Conservation (phyloP, 2,329 filamentous ascomycete species). For the Saccharata proteae region DNA sequence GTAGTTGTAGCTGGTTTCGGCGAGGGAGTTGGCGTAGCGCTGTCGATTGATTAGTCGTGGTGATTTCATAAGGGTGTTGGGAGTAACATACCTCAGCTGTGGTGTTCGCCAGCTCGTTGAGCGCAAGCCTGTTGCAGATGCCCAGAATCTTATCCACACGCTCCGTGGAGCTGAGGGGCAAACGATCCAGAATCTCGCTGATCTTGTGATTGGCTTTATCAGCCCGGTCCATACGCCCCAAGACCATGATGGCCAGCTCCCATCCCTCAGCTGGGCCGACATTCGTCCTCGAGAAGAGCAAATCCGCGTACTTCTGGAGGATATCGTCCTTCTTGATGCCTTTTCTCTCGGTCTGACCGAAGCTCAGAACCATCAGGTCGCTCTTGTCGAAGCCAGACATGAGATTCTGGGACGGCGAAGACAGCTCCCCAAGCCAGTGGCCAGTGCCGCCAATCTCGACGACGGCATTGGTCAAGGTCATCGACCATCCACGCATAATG, state of each 20-base stretch:
- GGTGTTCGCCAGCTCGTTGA: constrained; percentile 65
- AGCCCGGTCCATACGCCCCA: constrained; percentile 68
- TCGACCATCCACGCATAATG: constrained; percentile 67
- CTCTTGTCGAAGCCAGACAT: constrained; percentile 65
- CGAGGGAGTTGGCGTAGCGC: constrained; percentile 73
- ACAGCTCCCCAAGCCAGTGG: constrained; percentile 59
- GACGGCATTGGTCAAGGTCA: constrained; percentile 64
- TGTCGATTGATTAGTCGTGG: constrained; percentile 24
- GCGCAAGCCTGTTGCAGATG: constrained; percentile 64
- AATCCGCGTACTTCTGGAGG: constrained; percentile 61
- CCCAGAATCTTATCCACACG: constrained; percentile 74
- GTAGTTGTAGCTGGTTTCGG: constrained; percentile 61
- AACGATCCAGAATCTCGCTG: constrained; percentile 56
- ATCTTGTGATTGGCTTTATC: constrained; percentile 62
- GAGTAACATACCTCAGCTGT: constrained; percentile 60
- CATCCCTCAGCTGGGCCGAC: constrained; percentile 34
- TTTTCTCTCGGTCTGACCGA: constrained; percentile 44
- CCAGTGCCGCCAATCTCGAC: constrained; percentile 76
- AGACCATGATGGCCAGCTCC: constrained; percentile 75
- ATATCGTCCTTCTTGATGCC: constrained; percentile 68
- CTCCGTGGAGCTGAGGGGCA: constrained; percentile 57
- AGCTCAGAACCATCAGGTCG: constrained; percentile 72
- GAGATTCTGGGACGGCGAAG: constrained; percentile 38
- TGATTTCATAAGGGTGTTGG: too few species aligned
- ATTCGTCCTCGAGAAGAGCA: constrained; percentile 37